Percentiles rank a stretch among this genome's conserved stretches.
Evolutionary conservation across 2,329 filamentous ascomycete genomes (phyloP).

Genomic region (Clarireedia sp.): DNA sequence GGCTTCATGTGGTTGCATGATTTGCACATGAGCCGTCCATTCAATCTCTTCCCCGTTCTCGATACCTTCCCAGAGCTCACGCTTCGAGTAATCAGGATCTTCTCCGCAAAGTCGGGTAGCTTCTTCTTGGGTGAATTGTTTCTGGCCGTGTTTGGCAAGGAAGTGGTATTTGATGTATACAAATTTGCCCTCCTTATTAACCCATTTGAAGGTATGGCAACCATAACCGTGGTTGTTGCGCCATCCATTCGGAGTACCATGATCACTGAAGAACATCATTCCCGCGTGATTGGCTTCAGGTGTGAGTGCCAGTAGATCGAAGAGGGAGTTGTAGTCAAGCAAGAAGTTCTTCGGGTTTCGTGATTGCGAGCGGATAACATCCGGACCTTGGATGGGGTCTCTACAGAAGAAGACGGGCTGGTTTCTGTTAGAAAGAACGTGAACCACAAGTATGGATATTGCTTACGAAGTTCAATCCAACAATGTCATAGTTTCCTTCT

Average conservation of each 20-base stretch:
- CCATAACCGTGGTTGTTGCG: conserved; percentile 47
- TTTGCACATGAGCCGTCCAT: conserved; percentile 48
- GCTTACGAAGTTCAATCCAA: neutral
- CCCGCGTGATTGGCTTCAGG: conserved; percentile 46
- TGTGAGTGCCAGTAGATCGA: conserved; percentile 28
- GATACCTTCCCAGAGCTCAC: conserved; percentile 47
- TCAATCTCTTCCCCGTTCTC: conserved; percentile 42
- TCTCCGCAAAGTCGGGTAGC: conserved; percentile 25
- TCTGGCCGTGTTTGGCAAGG: conserved; percentile 43
- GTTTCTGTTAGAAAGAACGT: neutral
- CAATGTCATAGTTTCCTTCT: conserved; percentile 39
- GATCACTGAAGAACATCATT: conserved; percentile 52
- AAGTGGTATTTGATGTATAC: conserved; percentile 46
- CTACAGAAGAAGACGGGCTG: conserved; percentile 62
- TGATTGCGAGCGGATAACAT: conserved; percentile 68
- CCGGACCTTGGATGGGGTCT: conserved; percentile 62
- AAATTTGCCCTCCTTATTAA: conserved; percentile 45
- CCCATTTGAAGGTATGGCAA: conserved; percentile 47
- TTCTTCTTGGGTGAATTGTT: conserved; percentile 43
- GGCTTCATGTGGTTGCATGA: conserved; percentile 36
- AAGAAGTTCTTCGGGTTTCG: conserved; percentile 45
- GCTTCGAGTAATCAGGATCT: conserved; percentile 41
- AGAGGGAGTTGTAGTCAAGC: conserved; percentile 21
- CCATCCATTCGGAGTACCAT: conserved; percentile 46
- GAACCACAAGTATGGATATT: neutral